Percentiles rank a stretch among this genome's conserved stretches.
phyloP scores from a whole-genome alignment of 768 basidiomycete genomes.

The Boletellus sp. region DNA sequence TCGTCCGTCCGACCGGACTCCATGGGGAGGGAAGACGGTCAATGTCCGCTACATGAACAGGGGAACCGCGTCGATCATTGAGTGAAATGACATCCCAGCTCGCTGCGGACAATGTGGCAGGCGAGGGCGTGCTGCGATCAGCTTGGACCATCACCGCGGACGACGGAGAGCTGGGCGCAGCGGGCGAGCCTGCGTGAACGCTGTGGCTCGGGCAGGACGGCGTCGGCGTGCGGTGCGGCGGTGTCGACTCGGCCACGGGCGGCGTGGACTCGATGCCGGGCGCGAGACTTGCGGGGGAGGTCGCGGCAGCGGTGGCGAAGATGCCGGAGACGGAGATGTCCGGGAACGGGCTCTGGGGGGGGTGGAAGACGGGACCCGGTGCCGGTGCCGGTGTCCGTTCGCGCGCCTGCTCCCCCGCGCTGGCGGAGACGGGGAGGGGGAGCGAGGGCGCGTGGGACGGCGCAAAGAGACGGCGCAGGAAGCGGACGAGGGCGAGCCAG shows the following conservation, averaged over 20 bases:
- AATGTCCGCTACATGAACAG: background rate
- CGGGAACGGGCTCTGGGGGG: conserved; percentile 15
- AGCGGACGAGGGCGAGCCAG: conserved; percentile 10
- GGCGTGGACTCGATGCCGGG: too few species aligned
- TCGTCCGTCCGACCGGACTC: conserved; percentile 20
- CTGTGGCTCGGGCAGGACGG: too few species aligned
- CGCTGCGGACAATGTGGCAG: conserved; percentile 24
- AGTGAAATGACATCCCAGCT: conserved; percentile 24
- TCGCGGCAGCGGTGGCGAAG: background rate
- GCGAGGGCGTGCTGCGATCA: conserved; percentile 22
- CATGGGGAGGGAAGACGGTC: conserved; percentile 28
- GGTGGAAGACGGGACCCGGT: conserved; percentile 12
- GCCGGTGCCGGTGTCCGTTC: background rate
- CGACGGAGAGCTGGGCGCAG: conserved; percentile 8
- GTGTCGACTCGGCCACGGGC: too few species aligned
- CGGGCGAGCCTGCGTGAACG: too few species aligned
- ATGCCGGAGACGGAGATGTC: conserved; percentile 19
- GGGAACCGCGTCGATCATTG: conserved; percentile 1
- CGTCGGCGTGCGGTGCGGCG: too few species aligned
- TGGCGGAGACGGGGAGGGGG: background rate
- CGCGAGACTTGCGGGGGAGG: background rate
- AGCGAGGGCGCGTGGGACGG: too few species aligned
- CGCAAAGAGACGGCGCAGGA: background rate
- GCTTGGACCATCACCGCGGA: conserved; percentile 11
- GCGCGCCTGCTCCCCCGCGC: too few species aligned